Conservation (phyloP, 1,139 yeast genomes). For the Nakaseomyces nivariensis region DNA sequence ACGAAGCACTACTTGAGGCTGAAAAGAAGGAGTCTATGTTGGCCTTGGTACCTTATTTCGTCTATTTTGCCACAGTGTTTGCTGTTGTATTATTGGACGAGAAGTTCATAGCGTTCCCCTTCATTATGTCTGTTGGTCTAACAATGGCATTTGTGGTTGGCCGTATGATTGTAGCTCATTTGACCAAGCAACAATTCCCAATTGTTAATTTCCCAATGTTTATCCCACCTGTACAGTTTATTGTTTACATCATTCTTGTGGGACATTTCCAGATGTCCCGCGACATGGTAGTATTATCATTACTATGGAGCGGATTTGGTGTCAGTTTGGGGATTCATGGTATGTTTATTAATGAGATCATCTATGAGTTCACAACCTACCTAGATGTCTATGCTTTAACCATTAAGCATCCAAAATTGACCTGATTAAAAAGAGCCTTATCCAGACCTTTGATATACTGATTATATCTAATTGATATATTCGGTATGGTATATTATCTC, state of each 20-base stretch:
- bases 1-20: constrained; percentile 21
- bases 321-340: constrained; percentile 66
- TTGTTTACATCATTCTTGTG: constrained; percentile 34
- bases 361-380: constrained; percentile 70
- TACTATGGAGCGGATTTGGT: constrained; percentile 71
- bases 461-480: too few species aligned
- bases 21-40: constrained; percentile 36
- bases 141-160: constrained; percentile 81
- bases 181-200: constrained; percentile 74
- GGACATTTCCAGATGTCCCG: constrained; percentile 34
- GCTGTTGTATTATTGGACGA: constrained; percentile 39
- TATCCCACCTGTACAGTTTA: constrained; percentile 51
- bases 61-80: constrained; percentile 49
- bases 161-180: constrained; percentile 78
- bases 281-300: constrained; percentile 35
- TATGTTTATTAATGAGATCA: constrained; percentile 71
- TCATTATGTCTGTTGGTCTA: constrained; percentile 60
- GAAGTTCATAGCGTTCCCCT: constrained; percentile 46
- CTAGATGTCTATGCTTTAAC: constrained; percentile 79
- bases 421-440: constrained; percentile 6
- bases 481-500: too few species aligned
- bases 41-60: constrained; percentile 64
- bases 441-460: too few species aligned
- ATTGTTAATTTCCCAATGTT: constrained; percentile 57
- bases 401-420: constrained; percentile 67